Evolutionary conservation across 148 eudicot genomes (phyloP), one percentile per base, ranked within the genome.

Genomic region (Nepenthes mirabilis): DNA sequence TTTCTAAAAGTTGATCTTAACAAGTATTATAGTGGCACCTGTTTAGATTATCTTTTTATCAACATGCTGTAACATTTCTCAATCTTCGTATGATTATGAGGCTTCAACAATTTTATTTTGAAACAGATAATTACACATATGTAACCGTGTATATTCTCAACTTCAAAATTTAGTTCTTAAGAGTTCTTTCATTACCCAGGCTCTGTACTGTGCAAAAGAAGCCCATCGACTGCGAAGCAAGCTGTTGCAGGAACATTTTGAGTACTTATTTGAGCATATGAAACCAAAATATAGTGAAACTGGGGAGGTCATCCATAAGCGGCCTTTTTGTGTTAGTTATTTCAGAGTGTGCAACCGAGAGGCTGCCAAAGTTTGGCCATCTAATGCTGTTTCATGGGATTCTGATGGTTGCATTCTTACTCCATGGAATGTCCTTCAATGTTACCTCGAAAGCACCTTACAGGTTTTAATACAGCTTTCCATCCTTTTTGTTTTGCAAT

Each of bases 391-490:
- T 35, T 52, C 70, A 61, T 55, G 61, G 45, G 74, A 79, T 47
- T 68, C 75, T 56, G 89, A 83, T 59, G 74, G 73, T 63, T 65
- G 69, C 52, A 52, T 75, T 60, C 85, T 88, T 68, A 86, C 95
- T 64, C 89, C 99, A 14, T 93, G 99, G 99, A 93, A 82, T 76
- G 80, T 83, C 61, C 95, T 93, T 47, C 79, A 76, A 49, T 77
- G 96, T 75, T 88, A 86, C 71, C 96, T 93, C 62, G 96, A 93
- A 76, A 93, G 99, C 88, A 74, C 77, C 34, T 68, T 93, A 58
- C 99, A 93, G 99, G 99, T 85, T 60, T 63, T 49, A 63, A 58
- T 23, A 36, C 23, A 23, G 23, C 23, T 23, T 13, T 62, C 65
- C 52, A n/a, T 58, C 64, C 33, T 56, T 63, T 50, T 62, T 50